Base-by-base conservation (phyloP, 2,329 filamentous ascomycete genomes). In the Alternaria ventricosa region DNA sequence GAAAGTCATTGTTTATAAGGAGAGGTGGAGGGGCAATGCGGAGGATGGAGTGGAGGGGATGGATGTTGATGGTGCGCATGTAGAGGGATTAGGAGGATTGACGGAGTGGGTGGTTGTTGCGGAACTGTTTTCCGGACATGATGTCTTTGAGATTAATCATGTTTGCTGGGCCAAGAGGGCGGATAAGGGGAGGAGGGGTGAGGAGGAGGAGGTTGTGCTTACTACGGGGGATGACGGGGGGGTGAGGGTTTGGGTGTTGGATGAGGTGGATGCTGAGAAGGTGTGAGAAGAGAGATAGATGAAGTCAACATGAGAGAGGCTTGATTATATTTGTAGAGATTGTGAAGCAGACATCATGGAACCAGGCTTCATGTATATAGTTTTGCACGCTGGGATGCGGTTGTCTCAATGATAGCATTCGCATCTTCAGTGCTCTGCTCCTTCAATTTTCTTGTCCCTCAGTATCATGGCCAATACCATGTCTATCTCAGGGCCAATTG, bases 111-210 rank as follows among this genome's bases (percentile, higher is more conserved):
- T 85, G 7, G 80, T 95, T 4, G 75, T 97, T 15, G 88, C 89
- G 0, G 87, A 87, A n/a, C 76, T 92, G 1, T 85, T 90, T 51
- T 90, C 90, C 33, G 92, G 90, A 3, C 96, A 99, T 78, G 94
- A 93, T 1, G 92, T 96, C 3, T 97, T 95, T 75, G 96, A 99
- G 81, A 87, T 98, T 67, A 99, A 99, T 75, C 94, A 97, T 79
- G 87, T 96, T 53, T 89, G 88, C 2, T 99, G 96, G 96, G 94
- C 93, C 69, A 88, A 86, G 71, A 86, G 94, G 61, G 91, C 88
- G 61, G 94, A 97, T 77, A 84, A 85, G 54, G 90, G 83, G 1
- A 85, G 85, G 75, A 84, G 81, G 66, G 85, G 61, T n/a, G 85
- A 87, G 2, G 84, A 80, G 23, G 93, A 97, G 72, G 95, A 98